These are phyloP conservation scores for Patellifolia procumbens DNA, from an alignment of 179 eudicot species.

Conservation along the genomic window DNA sequence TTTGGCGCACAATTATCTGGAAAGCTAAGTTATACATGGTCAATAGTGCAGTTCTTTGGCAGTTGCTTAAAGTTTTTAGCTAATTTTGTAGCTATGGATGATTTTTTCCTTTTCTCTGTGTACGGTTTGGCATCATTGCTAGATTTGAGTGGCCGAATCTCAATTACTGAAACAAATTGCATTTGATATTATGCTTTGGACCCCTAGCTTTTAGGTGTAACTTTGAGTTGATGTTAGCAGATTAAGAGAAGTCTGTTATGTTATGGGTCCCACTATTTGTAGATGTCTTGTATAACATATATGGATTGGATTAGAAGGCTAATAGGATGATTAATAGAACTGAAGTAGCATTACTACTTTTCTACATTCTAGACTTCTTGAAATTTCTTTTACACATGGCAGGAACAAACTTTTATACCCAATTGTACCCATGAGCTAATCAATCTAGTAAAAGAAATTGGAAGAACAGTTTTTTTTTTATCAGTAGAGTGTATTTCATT, in stretches of 20 bases:
- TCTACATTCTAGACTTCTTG: not conserved
- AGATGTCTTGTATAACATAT: not conserved
- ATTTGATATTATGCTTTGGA: not conserved
- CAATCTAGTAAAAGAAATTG: not conserved
- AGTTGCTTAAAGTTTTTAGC: not conserved
- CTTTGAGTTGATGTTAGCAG: not conserved
- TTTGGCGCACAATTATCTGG: too few species aligned
- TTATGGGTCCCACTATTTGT: not conserved
- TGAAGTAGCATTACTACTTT: not conserved
- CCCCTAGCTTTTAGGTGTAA: not conserved
- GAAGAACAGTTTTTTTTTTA: not conserved
- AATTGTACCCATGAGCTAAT: not conserved
- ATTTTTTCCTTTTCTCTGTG: not conserved
- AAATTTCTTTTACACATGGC: not conserved
- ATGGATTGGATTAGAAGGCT: not conserved
- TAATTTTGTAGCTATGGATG: not conserved
- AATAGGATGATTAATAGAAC: not conserved
- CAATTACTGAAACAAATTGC: not conserved
- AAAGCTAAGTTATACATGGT: too few species aligned
- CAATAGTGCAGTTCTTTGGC: not conserved
- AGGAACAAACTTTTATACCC: not conserved
- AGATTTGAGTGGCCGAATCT: not conserved
- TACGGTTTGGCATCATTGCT: not conserved
- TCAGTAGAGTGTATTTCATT: too few species aligned
- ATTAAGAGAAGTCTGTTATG: not conserved